A percentile compares a stretch with the other conserved stretches of the same genome.
These are phyloP conservation scores for Arthrobotrys pseudoclavata DNA, from an alignment of 2,329 filamentous ascomycete genomes.

Conservation along the genomic window DNA sequence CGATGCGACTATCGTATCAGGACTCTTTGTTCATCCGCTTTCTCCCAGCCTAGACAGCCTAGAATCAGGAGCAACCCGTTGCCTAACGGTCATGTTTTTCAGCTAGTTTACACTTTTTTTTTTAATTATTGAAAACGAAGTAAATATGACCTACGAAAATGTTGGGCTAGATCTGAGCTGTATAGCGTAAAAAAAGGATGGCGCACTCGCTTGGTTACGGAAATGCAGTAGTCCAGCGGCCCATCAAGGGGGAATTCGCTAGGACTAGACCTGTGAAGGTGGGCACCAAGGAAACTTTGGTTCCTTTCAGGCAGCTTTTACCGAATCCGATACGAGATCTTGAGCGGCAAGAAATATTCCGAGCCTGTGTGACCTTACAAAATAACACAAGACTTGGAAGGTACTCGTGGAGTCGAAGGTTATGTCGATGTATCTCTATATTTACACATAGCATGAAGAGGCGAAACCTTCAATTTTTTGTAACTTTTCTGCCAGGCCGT, in stretches of 20 bases:
- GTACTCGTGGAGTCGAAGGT: background rate
- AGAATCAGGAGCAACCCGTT: constrained; percentile 11
- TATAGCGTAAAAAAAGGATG: constrained; percentile 17
- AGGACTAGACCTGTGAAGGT: constrained; percentile 12
- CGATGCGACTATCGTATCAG: constrained; percentile 18
- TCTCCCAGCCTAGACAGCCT: constrained; percentile 11
- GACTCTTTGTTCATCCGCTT: background rate
- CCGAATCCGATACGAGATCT: constrained; percentile 28
- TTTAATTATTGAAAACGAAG: background rate
- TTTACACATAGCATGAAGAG: background rate
- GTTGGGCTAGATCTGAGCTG: background rate
- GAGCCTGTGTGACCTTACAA: constrained; percentile 1
- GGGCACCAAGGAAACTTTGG: constrained; percentile 8
- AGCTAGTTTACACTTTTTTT: background rate
- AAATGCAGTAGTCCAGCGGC: constrained; percentile 24
- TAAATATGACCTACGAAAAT: background rate
- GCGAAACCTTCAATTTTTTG: too few relatives aligned
- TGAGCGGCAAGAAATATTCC: constrained; percentile 27
- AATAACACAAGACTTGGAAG: constrained; percentile 3
- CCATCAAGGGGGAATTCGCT: constrained; percentile 20
- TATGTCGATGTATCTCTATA: background rate
- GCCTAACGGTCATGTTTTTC: constrained; percentile 5
- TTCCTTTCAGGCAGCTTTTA: constrained; percentile 9
- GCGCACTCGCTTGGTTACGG: constrained; percentile 34
- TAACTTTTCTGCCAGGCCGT: too few relatives aligned